Evolutionary conservation across 108 stramenopile genomes (phyloP), one percentile per base, ranked within the genome.

Genomic region (Nitzschia putrida): DNA sequence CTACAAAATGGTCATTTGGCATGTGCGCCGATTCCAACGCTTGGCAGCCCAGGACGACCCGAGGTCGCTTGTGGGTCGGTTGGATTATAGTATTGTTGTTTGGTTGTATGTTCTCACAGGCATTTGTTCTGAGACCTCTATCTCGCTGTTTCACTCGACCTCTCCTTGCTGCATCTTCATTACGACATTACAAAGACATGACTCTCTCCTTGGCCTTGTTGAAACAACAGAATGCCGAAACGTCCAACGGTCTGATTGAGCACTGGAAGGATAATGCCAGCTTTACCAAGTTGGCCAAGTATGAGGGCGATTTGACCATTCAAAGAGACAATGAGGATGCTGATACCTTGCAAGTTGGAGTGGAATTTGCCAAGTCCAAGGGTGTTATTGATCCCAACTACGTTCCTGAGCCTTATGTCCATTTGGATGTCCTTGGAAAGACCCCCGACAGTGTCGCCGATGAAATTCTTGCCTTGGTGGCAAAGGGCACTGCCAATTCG

Each of bases 371-470:
- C 53, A 83, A 88, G 45, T 47, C n/a, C n/a, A 92, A 92, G 81
- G 89, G 89, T 3, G 91, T 92, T 14, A 79, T 95, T 68, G 89
- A 90, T 76, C 80, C 85, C 2, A 75, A 87, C 50, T 88, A 73
- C 65, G 80, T 88, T 0, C 83, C 91, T 14, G 82, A 90, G 66
- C 85, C 89, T 8, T 95, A 95, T 51, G 72, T 88, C 18, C 39
- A 47, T 0, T 73, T 95, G 26, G 94, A 95, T 80, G 94, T 92
- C 7, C 63, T 92, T 74, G 94, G 91, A 39, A 92, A 92, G 74
- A 85, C 82, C 52, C 89, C 94, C 0, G 80, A 80, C 12, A 69
- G 71, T 37, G 91, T 95, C 14, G 89, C 88, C 8, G 79, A 85
- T 40, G 78, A 80, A 14, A 92, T 95, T 49, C 57, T 90, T 56